A percentile compares a stretch with the other conserved stretches of the same genome.
Evolutionary conservation across 2,329 filamentous ascomycete species (phyloP).

Genomic region (Penicillium sp.): DNA sequence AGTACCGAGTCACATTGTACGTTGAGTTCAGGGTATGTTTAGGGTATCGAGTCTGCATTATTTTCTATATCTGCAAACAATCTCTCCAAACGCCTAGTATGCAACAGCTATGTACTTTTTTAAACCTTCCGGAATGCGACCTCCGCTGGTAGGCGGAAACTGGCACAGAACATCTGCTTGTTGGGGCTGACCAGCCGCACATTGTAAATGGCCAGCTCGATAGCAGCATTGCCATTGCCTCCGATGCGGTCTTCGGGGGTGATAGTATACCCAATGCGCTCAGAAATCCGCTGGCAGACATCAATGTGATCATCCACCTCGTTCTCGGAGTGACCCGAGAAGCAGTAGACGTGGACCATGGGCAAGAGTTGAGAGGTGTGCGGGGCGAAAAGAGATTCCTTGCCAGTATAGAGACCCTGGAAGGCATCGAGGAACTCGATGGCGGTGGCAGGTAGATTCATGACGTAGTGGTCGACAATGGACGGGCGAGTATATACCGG

Average conservation of each 20-base stretch:
- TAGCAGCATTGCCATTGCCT: slow-evolving; percentile 58
- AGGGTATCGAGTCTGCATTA: slow-evolving; percentile 18
- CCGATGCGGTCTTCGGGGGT: slow-evolving; percentile 51
- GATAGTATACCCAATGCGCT: slow-evolving; percentile 60
- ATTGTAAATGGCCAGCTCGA: slow-evolving; percentile 57
- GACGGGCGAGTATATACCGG: slow-evolving; percentile 52
- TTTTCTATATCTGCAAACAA: slow-evolving; percentile 6
- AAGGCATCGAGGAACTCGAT: slow-evolving; percentile 78
- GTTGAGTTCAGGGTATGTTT: not conserved
- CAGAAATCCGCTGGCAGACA: slow-evolving; percentile 65
- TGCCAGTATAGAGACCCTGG: slow-evolving; percentile 74
- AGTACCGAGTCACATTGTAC: not conserved
- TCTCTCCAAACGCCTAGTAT: slow-evolving; percentile 19
- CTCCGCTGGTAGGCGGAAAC: slow-evolving; percentile 76
- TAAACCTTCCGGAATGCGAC: slow-evolving; percentile 65
- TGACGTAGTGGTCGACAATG: slow-evolving; percentile 88
- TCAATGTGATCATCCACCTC: slow-evolving; percentile 60
- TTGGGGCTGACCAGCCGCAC: slow-evolving; percentile 87
- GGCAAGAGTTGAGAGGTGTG: slow-evolving; percentile 64
- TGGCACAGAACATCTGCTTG: slow-evolving; percentile 96
- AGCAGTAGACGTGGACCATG: slow-evolving; percentile 91
- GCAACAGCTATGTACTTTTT: slow-evolving; percentile 14
- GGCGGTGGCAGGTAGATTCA: slow-evolving; percentile 92
- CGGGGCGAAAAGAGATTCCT: slow-evolving; percentile 64
- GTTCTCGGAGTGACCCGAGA: slow-evolving; percentile 77